Base-by-base conservation (phyloP, 768 basidiomycete species). In the Pulveroboletus sp. region DNA sequence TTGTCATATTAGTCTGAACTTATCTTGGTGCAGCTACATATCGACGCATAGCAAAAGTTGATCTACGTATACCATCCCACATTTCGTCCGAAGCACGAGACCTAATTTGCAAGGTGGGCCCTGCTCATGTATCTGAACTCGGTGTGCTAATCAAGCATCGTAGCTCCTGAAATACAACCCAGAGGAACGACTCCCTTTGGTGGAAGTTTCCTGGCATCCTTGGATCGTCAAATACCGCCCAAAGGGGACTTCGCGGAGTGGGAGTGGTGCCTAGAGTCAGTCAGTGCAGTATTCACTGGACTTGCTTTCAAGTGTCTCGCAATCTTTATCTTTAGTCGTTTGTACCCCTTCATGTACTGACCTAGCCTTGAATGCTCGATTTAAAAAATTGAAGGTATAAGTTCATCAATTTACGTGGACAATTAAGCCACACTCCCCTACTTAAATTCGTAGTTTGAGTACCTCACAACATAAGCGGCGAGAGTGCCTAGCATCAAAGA, bases 161-260 rank as follows among this genome's bases (percentile, higher is more conserved):
- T 39, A 97, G 95, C 80, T 98, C 14, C 78, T 98, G 12, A 85
- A 81, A 66, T 83, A 90, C 55, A 83, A 89, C 21, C 89, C 93
- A 0, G 77, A 83, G 57, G 78, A 85, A 49, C 82, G 94, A 6
- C 57, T 97, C 14, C 73, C 92, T 0, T 75, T 96, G 24, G 65
- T 71, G 0, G 83, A 92, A 14, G 93, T 92, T 28, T 73, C 83
- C 26, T 73, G 73, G 4, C 93, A 95, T 61, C 91, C 92, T 9
- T 97, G 94, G 92, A 86, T 97, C 41, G 69, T 83, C 24, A 85
- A 76, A 60, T 76, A 86, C 55, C 73, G 83, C 31, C 76, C 80
- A 6, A 83, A 80, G 59, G 72, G 71, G 15, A 51, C 54, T 38
- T 68, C 67, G 17, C 65, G 55, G 40, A 64, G 67, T 17, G 66